phyloP scores from a whole-genome alignment of 139 green algal species.

The Chlamydomonas incerta region DNA sequence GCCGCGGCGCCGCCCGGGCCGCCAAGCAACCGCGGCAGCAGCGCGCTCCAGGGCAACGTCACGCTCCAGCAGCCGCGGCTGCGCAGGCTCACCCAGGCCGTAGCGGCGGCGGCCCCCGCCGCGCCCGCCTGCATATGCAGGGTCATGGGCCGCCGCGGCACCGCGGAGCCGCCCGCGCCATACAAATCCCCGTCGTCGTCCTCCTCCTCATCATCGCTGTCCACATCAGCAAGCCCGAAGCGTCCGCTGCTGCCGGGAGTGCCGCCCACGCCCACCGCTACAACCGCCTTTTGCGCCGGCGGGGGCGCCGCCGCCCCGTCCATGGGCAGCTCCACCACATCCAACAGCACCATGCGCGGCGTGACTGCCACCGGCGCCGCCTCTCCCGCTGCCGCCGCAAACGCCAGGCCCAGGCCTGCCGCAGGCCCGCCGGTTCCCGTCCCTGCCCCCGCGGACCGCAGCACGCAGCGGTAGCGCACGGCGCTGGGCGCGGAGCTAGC shows the following conservation, averaged over 20 bases:
- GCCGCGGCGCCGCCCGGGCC: background rate
- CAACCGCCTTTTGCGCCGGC: background rate
- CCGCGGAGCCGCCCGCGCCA: background rate
- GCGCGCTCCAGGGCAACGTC: slow-evolving; percentile 26
- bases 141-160: background rate
- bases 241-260: too few relatives aligned
- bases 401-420: background rate
- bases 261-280: too few relatives aligned
- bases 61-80: background rate
- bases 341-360: slow-evolving; percentile 21
- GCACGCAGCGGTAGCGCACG: slow-evolving; percentile 30
- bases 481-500: background rate
- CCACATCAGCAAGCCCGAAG: background rate
- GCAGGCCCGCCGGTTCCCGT: background rate
- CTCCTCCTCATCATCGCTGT: background rate
- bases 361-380: background rate
- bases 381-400: background rate
- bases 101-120: background rate
- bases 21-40: slow-evolving; percentile 16
- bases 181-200: background rate
- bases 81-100: slow-evolving; percentile 14
- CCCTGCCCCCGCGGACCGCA: background rate
- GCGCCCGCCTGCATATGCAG: slow-evolving; percentile 7
- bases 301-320: background rate
- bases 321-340: slow-evolving; percentile 32